phyloP scores from a whole-genome alignment of 768 basidiomycete genomes.

The Gyrodon lividus region DNA sequence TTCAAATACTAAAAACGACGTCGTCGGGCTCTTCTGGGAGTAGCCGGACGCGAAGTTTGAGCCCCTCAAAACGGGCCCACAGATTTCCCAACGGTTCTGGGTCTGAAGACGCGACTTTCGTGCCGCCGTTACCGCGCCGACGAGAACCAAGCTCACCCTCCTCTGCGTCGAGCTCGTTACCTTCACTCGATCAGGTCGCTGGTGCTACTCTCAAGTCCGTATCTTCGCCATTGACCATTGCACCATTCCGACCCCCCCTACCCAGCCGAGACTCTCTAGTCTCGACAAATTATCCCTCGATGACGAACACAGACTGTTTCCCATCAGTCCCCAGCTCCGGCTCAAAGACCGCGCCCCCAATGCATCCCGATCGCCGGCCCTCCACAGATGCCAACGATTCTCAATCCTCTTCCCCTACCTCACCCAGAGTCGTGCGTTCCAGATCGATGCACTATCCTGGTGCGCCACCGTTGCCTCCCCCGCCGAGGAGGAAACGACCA shows the following conservation, averaged over 20 bases:
- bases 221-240: constrained; percentile 6
- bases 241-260: constrained; percentile 21
- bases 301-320: neutral
- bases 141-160: constrained; percentile 35
- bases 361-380: constrained; percentile 53
- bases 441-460: constrained; percentile 53
- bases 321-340: constrained; percentile 23
- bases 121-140: constrained; percentile 38
- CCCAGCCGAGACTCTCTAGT: constrained; percentile 21
- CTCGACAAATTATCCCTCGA: constrained; percentile 5
- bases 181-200: constrained; percentile 44
- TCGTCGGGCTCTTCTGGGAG: constrained; percentile 28
- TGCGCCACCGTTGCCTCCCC: constrained; percentile 44
- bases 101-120: constrained; percentile 22
- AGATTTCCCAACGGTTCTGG: constrained; percentile 5
- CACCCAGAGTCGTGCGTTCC: constrained; percentile 47
- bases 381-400: constrained; percentile 22
- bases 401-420: constrained; percentile 25
- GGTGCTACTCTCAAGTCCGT: constrained; percentile 29
- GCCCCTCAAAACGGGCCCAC: constrained; percentile 25
- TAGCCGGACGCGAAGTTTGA: constrained; percentile 31
- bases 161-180: constrained; percentile 32
- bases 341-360: constrained; percentile 43
- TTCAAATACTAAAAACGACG: constrained; percentile 71
- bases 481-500: constrained; percentile 51